phyloP scores from a whole-genome alignment of 192 early-diverging fungal genomes.

The Thoreauomyces humboldtii region DNA sequence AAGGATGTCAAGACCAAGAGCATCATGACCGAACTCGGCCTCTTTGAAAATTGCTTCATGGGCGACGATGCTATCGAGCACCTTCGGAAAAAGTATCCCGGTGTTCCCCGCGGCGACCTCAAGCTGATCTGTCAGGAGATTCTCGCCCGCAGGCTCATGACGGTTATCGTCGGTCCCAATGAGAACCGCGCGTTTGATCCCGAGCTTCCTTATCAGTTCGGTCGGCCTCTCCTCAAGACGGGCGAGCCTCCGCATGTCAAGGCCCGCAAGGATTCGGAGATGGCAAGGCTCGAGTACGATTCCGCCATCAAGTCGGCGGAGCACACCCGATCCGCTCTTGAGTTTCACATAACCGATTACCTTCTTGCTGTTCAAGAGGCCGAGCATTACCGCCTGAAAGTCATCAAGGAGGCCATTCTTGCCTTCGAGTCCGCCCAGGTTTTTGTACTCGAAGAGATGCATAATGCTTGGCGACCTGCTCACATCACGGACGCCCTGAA shows the following conservation, averaged over 20 bases:
- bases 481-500: not conserved
- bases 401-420: constrained; percentile 24
- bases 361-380: constrained; percentile 34
- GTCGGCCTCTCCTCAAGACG: constrained; percentile 23
- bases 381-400: constrained; percentile 19
- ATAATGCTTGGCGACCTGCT: constrained; percentile 11
- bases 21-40: constrained; percentile 30
- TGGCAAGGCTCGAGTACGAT: constrained; percentile 25
- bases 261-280: constrained; percentile 31
- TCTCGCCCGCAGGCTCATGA: constrained; percentile 16
- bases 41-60: constrained; percentile 33
- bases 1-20: constrained; percentile 17
- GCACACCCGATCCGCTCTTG: constrained; percentile 36
- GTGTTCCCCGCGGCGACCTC: constrained; percentile 20
- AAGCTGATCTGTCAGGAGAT: constrained; percentile 18
- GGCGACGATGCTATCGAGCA: constrained; percentile 26
- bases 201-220: constrained; percentile 29
- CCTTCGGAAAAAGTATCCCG: constrained; percentile 25
- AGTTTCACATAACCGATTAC: constrained; percentile 43
- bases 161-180: constrained; percentile 27
- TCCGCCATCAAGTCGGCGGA: constrained; percentile 25
- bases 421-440: constrained; percentile 19
- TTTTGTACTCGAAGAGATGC: constrained; percentile 11
- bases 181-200: constrained; percentile 17
- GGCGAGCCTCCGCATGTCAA: constrained; percentile 34